Conservation (phyloP, 805 yeast genomes). For the Candida alai region DNA sequence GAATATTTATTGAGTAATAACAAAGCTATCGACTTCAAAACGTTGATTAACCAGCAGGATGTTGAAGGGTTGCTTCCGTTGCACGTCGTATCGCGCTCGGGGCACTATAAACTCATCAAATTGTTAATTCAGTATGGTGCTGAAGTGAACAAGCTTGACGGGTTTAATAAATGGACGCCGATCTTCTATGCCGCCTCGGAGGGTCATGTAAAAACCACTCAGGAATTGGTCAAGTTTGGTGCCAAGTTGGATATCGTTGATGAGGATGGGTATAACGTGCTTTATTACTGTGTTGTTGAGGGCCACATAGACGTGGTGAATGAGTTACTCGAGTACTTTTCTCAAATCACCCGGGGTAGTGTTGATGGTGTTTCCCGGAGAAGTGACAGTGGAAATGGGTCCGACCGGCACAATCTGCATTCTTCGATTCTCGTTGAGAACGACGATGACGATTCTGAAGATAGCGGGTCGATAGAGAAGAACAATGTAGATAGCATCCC, state of each 20-base stretch:
- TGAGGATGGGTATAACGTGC: slow-evolving; percentile 74
- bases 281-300: slow-evolving; percentile 90
- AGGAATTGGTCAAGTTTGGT: slow-evolving; percentile 64
- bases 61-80: slow-evolving; percentile 88
- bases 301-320: slow-evolving; percentile 84
- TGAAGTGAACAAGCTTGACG: slow-evolving; percentile 74
- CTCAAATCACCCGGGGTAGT: neutral
- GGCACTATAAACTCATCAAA: slow-evolving; percentile 66
- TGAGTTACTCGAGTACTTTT: slow-evolving; percentile 48
- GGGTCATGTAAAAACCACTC: slow-evolving; percentile 71
- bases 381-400: slow-evolving; percentile 1
- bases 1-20: slow-evolving; percentile 51
- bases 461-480: slow-evolving; percentile 31
- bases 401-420: neutral
- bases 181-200: slow-evolving; percentile 85
- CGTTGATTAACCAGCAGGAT: slow-evolving; percentile 50
- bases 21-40: slow-evolving; percentile 13
- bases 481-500: slow-evolving; percentile 71
- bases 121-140: slow-evolving; percentile 67
- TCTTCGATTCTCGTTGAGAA: neutral
- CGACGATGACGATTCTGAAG: slow-evolving; percentile 32
- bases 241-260: slow-evolving; percentile 69
- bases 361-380: too few species aligned
- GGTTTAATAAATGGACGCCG: slow-evolving; percentile 91
- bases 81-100: slow-evolving; percentile 85